Evolutionary conservation across 257 asterid genomes (phyloP).

Genomic region (Nicotiana undulata): DNA sequence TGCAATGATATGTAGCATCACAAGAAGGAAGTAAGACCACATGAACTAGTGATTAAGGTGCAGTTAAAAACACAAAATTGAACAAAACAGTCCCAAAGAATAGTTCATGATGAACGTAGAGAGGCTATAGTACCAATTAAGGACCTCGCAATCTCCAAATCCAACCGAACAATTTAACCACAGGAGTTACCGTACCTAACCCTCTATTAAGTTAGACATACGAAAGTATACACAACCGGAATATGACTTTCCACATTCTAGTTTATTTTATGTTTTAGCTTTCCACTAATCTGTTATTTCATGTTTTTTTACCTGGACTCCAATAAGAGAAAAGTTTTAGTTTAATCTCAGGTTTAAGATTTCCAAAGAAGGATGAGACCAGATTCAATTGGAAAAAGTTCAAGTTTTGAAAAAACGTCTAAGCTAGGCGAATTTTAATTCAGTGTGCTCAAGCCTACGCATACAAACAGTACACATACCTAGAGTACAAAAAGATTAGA

Average conservation of each 20-base stretch:
- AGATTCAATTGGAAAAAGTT: neutral
- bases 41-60: neutral
- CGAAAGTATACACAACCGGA: neutral
- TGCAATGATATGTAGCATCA: conserved; percentile 24
- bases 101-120: conserved; percentile 2
- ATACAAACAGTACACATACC: conserved; percentile 11
- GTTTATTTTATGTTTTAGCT: neutral
- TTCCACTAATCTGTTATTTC: neutral
- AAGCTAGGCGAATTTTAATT: neutral
- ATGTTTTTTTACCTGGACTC: neutral
- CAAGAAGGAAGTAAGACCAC: neutral
- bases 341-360: neutral
- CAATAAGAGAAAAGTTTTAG: neutral
- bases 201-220: neutral
- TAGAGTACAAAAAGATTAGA: conserved; percentile 3
- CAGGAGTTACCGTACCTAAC: neutral
- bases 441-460: conserved; percentile 5
- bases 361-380: neutral
- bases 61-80: neutral
- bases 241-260: neutral
- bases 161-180: conserved; percentile 6
- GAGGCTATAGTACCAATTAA: conserved; percentile 5
- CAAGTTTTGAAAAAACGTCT: neutral
- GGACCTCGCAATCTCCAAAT: conserved; percentile 4
- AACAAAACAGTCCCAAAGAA: neutral